Evolutionary conservation across 495 filamentous ascomycete genomes (phyloP).

Genomic region (Neurospora sp.): DNA sequence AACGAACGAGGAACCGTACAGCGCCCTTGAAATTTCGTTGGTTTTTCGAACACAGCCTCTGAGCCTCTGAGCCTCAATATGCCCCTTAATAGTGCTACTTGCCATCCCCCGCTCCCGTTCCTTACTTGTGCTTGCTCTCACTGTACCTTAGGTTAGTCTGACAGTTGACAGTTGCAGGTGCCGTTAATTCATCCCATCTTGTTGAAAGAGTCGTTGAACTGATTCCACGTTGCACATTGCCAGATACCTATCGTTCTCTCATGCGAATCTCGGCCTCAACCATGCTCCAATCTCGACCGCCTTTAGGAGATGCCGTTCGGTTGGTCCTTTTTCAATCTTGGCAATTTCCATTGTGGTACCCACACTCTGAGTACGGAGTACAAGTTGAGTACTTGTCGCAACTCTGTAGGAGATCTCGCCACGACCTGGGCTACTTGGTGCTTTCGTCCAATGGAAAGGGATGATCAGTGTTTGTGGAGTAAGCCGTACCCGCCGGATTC

Average conservation of each 20-base stretch:
- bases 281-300: background rate
- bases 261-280: background rate
- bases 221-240: background rate
- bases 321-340: background rate
- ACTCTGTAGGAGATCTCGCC: slow-evolving; percentile 2
- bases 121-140: background rate
- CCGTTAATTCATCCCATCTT: background rate
- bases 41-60: background rate
- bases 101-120: background rate
- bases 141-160: background rate
- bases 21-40: background rate
- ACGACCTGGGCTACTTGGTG: slow-evolving; percentile 9
- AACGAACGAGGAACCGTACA: background rate
- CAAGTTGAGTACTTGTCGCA: background rate
- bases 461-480: background rate
- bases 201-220: background rate
- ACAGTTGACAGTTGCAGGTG: background rate
- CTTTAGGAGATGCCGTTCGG: background rate
- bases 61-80: background rate
- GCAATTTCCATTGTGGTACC: background rate
- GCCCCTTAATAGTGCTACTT: background rate
- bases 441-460: slow-evolving; percentile 6
- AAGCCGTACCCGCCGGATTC: background rate
- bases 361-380: background rate
- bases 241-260: background rate